Percentiles rank a stretch among this genome's conserved stretches.
Conservation (phyloP, 495 filamentous ascomycete genomes). For the Hyaloscypha variabilis region DNA sequence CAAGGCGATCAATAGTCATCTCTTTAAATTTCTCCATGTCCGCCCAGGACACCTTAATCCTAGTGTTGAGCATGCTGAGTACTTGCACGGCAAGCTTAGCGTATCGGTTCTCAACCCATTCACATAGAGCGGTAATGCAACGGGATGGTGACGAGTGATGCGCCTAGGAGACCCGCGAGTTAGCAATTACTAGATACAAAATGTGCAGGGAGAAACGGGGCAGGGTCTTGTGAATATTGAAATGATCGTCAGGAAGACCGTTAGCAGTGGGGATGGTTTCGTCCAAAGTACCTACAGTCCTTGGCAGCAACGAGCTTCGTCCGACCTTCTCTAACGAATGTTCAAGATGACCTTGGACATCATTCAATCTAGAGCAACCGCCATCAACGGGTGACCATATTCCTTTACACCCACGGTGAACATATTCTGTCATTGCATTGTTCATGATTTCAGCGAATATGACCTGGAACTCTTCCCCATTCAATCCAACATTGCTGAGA, state of each 20-base stretch:
- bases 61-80: conserved; percentile 43
- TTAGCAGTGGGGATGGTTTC: too few species aligned
- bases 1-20: conserved; percentile 77
- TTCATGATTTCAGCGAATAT: conserved; percentile 78
- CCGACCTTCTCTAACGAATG: background rate
- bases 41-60: conserved; percentile 47
- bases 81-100: conserved; percentile 68
- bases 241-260: too few species aligned
- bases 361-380: too few species aligned
- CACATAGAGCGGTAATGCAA: conserved; percentile 57
- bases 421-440: conserved; percentile 65
- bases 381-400: conserved; percentile 47
- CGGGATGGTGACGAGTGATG: conserved; percentile 43
- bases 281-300: background rate
- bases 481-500: conserved; percentile 72
- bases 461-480: conserved; percentile 72
- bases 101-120: conserved; percentile 76
- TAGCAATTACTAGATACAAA: too few species aligned
- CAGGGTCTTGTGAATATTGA: too few species aligned
- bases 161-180: background rate
- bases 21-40: conserved; percentile 81
- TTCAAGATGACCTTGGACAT: too few species aligned
- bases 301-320: conserved; percentile 16
- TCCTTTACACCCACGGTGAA: conserved; percentile 41
- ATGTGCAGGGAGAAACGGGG: too few species aligned